Percentiles rank a stretch among this genome's conserved stretches.
Evolutionary conservation across 2,329 filamentous ascomycete genomes (phyloP).

Genomic region (Nothomitra cinnamomea): DNA sequence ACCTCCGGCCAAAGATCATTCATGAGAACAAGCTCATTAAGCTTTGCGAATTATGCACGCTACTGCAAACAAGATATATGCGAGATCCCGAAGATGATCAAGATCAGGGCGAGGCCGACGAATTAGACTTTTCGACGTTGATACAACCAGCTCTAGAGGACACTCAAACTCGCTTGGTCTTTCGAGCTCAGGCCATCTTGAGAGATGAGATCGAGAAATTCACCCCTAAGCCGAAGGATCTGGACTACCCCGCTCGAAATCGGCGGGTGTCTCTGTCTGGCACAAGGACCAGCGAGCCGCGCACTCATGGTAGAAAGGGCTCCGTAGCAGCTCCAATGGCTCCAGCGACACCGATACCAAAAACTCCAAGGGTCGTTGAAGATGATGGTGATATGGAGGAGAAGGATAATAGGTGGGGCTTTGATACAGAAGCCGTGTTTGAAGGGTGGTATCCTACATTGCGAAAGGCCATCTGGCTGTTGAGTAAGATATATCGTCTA

Average conservation of each 20-base stretch:
- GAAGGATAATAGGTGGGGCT: constrained; percentile 31
- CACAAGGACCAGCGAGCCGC: constrained; percentile 24
- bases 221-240: constrained; percentile 45
- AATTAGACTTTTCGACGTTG: constrained; percentile 43
- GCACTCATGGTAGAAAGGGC: constrained; percentile 35
- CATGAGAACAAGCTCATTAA: constrained; percentile 49
- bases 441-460: constrained; percentile 50
- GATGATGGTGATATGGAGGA: constrained; percentile 30
- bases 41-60: constrained; percentile 47
- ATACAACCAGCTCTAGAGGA: constrained; percentile 51
- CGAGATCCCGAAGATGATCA: constrained; percentile 37
- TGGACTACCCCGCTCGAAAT: constrained; percentile 42
- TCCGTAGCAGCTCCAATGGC: constrained; percentile 20
- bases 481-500: constrained; percentile 51
- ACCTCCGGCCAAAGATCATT: constrained; percentile 46
- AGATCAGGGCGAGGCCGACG: constrained; percentile 31
- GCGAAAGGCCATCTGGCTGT: constrained; percentile 48
- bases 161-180: constrained; percentile 48
- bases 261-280: constrained; percentile 25
- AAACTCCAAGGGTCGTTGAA: constrained; percentile 32
- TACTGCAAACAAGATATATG: constrained; percentile 49
- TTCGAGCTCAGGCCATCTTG: constrained; percentile 44
- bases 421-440: constrained; percentile 38
- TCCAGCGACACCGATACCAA: constrained; percentile 26
- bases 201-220: constrained; percentile 50